These are phyloP conservation scores for Salix dunnii DNA, from an alignment of 345 rosid species.

Conservation along the genomic window DNA sequence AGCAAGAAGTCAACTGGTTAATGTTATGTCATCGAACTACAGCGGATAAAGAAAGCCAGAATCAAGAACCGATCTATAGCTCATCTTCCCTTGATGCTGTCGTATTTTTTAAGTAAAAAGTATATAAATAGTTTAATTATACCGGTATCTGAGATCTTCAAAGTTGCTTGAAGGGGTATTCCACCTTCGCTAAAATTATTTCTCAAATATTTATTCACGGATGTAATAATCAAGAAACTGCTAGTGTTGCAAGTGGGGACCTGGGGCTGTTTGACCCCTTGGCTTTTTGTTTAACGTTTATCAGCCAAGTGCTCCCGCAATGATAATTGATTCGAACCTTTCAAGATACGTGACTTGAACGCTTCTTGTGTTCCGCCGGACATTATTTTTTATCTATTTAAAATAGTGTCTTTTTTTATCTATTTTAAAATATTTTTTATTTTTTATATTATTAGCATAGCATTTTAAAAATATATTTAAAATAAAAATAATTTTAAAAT, in stretches of 20 bases:
- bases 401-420: too few relatives aligned
- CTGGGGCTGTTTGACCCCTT: not conserved
- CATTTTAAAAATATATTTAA: too few relatives aligned
- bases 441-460: too few relatives aligned
- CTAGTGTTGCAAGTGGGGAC: not conserved
- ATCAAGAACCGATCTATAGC: not conserved
- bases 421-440: too few relatives aligned
- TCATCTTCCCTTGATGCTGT: not conserved
- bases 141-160: conserved; percentile 8
- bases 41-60: not conserved
- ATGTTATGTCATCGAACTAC: not conserved
- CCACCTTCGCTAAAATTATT: conserved; percentile 1
- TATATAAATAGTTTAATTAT: not conserved
- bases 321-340: not conserved
- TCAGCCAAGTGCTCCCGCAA: too few relatives aligned
- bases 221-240: not conserved
- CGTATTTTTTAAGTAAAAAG: not conserved
- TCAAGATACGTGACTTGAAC: not conserved
- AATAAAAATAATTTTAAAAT: too few relatives aligned
- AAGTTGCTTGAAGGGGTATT: conserved; percentile 2
- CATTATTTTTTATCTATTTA: too few relatives aligned
- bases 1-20: not conserved
- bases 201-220: not conserved
- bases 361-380: not conserved
- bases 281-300: not conserved